Percentiles rank a stretch among this genome's conserved stretches.
Evolutionary conservation across 345 rosid species (phyloP).

Genomic region (Citrus inodora): DNA sequence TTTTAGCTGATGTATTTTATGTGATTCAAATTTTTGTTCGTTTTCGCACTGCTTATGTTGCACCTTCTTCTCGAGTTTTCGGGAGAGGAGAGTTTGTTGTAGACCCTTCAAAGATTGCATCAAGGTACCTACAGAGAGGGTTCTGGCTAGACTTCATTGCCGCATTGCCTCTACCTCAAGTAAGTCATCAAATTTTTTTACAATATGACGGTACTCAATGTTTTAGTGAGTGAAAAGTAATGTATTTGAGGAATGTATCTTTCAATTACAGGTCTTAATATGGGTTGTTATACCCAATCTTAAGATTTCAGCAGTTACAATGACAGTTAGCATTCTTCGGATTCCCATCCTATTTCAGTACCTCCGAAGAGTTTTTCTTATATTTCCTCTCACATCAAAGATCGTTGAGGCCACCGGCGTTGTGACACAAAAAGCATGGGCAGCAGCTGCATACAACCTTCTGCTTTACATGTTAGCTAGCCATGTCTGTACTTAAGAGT

Average conservation of each 20-base stretch:
- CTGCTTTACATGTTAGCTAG: slow-evolving; percentile 35
- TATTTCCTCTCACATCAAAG: slow-evolving; percentile 24
- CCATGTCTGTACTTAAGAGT: slow-evolving; percentile 20
- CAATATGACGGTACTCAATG: neutral
- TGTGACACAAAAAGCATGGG: slow-evolving; percentile 33
- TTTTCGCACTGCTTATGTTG: slow-evolving; percentile 11
- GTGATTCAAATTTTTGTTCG: slow-evolving; percentile 9
- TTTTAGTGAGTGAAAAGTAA: neutral
- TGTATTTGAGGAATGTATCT: neutral
- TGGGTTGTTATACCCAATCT: slow-evolving; percentile 26
- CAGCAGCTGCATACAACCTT: slow-evolving; percentile 39
- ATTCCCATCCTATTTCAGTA: slow-evolving; percentile 27
- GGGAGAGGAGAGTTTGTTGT: too few relatives aligned
- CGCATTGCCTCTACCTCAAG: slow-evolving; percentile 19
- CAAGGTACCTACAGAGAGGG: slow-evolving; percentile 3
- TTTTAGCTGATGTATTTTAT: slow-evolving; percentile 3
- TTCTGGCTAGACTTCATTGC: slow-evolving; percentile 14
- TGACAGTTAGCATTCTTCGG: slow-evolving; percentile 13
- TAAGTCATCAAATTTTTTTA: neutral
- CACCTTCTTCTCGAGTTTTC: slow-evolving; percentile 6
- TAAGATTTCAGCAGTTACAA: slow-evolving; percentile 6
- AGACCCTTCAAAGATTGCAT: slow-evolving; percentile 11
- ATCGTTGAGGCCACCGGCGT: slow-evolving; percentile 30
- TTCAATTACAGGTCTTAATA: slow-evolving; percentile 21
- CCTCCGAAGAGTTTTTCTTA: slow-evolving; percentile 24